These are phyloP conservation scores for Eucalyptus rudis DNA, from an alignment of 345 rosid genomes.

Conservation along the genomic window DNA sequence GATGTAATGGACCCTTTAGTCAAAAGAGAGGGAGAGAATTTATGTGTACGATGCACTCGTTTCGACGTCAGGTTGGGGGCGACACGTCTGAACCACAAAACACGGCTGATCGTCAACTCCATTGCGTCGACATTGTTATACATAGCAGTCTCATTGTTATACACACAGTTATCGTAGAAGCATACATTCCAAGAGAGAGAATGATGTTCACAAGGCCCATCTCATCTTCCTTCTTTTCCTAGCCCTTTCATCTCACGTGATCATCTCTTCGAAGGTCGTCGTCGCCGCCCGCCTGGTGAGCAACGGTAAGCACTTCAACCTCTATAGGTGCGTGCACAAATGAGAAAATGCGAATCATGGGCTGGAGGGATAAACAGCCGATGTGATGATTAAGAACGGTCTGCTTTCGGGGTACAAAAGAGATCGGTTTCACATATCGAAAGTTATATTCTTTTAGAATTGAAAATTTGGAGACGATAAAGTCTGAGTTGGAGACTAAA, in stretches of 20 bases:
- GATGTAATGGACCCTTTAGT: not conserved
- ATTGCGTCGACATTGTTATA: not conserved
- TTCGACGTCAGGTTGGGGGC: too few species aligned
- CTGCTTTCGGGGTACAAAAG: too few species aligned
- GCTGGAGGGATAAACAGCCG: too few species aligned
- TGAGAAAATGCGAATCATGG: accelerated
- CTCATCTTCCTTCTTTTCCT: not conserved
- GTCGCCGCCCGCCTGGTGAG: not conserved
- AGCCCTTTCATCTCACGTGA: not conserved
- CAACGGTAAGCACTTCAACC: not conserved
- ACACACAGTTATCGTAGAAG: too few species aligned
- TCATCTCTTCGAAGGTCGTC: not conserved
- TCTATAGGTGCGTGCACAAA: not conserved
- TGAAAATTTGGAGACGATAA: not conserved
- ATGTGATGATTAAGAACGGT: too few species aligned
- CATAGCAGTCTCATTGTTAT: not conserved
- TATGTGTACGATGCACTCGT: too few species aligned
- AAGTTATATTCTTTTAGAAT: too few species aligned
- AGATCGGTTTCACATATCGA: too few species aligned
- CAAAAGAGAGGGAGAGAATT: too few species aligned
- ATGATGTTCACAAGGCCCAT: not conserved
- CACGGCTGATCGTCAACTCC: not conserved
- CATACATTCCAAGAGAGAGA: not conserved
- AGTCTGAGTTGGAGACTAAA: not conserved
- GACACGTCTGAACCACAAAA: not conserved